Evolutionary conservation across 495 filamentous ascomycete genomes (phyloP), one percentile per base, ranked within the genome.

Genomic region (Penicillium longicatenatum): DNA sequence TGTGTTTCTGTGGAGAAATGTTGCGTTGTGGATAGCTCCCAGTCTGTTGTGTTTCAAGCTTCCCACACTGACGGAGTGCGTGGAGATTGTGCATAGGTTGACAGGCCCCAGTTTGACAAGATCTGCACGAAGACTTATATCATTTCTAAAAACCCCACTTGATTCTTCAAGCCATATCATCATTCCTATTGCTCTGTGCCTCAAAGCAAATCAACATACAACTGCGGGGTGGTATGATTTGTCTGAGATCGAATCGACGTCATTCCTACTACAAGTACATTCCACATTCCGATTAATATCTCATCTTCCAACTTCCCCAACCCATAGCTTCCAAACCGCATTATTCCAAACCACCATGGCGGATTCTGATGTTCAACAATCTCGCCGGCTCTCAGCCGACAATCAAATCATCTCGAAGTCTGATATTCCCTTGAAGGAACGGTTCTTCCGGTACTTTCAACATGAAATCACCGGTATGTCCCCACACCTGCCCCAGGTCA

Each of bases 401-500:
- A 76, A 75, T 42, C 75, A 78, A 46, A 75, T 66, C 10, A 66
- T 74, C 57, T 67, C 68, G 7, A 75, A 70, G 39, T 65, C 74
- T 0, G 76, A 82, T 50, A 74, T 78, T 6, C 70, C 73, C 8
- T 68, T 86, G 45, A 92, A 91, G 50, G 87, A 90, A 62, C 80
- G 81, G 9, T 93, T 95, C 78, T 90, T 91, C 69, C 84, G 84
- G 59, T 86, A 89, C 68, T 94, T 93, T 61, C 87, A 89, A 57
- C 80, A 84, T 70, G 83, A 87, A 69, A 85, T 88, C 58, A 85
- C 83, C 14, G 80, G 90, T 91, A 78, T 63, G 65, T 19, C 5
- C 26, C 29, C 31, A 55, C n/a, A 11, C 33, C 7, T 11, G 8
- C 4, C 11, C 39, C 19, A 3, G 16, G 0, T 21, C 20, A 11